phyloP scores from a whole-genome alignment of 2,329 filamentous ascomycete species.

The Metarhizium album region DNA sequence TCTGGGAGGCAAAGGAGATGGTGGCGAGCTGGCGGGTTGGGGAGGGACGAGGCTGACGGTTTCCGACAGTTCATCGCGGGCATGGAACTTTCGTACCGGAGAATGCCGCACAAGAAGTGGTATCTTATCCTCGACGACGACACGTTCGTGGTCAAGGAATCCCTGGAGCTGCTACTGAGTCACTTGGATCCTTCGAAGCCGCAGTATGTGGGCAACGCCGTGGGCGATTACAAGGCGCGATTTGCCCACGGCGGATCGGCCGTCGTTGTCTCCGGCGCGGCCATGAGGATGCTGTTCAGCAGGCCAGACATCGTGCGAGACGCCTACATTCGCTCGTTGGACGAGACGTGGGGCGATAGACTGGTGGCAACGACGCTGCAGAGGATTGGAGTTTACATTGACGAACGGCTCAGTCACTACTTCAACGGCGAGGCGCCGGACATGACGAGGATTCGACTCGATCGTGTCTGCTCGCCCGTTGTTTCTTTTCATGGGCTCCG shows the following conservation, averaged over 20 bases:
- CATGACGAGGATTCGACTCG: slow-evolving; percentile 36
- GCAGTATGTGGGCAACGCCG: slow-evolving; percentile 45
- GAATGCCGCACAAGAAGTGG: slow-evolving; percentile 45
- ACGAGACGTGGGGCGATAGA: slow-evolving; percentile 43
- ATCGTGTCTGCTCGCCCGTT: slow-evolving; percentile 43
- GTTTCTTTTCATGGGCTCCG: slow-evolving; percentile 43
- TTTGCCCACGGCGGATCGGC: slow-evolving; percentile 48
- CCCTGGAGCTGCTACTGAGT: slow-evolving; percentile 35
- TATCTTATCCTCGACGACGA: slow-evolving; percentile 49
- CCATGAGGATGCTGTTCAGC: slow-evolving; percentile 35
- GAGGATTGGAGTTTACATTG: slow-evolving; percentile 42
- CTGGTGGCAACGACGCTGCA: slow-evolving; percentile 42
- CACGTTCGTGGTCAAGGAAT: slow-evolving; percentile 41
- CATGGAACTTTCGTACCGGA: slow-evolving; percentile 39
- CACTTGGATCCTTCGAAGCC: slow-evolving; percentile 36
- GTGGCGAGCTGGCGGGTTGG: not conserved
- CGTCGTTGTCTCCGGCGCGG: slow-evolving; percentile 39
- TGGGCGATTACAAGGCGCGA: slow-evolving; percentile 43
- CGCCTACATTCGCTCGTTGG: slow-evolving; percentile 36
- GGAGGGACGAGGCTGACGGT: not conserved
- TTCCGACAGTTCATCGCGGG: slow-evolving; percentile 39
- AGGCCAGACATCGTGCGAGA: slow-evolving; percentile 30
- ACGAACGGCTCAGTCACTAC: slow-evolving; percentile 41
- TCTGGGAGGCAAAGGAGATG: not conserved
- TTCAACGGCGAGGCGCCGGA: slow-evolving; percentile 45